These are phyloP conservation scores for Crithidia bombi DNA, from an alignment of 208 protist genomes.

Conservation along the genomic window DNA sequence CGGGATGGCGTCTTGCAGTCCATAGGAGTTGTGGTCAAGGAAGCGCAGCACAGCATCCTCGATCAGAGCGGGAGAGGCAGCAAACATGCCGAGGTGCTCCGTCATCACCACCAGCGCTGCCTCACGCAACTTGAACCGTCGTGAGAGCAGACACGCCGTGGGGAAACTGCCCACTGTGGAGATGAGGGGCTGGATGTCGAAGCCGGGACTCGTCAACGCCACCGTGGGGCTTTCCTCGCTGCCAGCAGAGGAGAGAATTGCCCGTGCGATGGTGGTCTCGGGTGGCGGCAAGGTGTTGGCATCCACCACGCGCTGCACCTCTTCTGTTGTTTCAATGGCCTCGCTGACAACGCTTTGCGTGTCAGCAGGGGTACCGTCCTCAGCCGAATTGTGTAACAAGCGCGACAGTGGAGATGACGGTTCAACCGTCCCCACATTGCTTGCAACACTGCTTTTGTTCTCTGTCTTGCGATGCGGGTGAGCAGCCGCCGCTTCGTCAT, in stretches of 20 bases:
- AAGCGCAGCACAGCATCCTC: slow-evolving; percentile 80
- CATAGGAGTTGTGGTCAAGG: slow-evolving; percentile 71
- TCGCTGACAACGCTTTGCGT: background rate
- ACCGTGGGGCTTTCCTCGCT: slow-evolving; percentile 30
- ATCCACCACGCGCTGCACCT: slow-evolving; percentile 17
- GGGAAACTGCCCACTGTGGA: slow-evolving; percentile 56
- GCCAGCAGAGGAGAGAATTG: slow-evolving; percentile 35
- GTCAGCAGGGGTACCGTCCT: background rate
- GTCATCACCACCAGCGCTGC: slow-evolving; percentile 57
- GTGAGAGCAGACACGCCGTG: slow-evolving; percentile 76
- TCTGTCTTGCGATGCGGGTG: background rate
- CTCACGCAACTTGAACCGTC: slow-evolving; percentile 81
- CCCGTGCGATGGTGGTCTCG: slow-evolving; percentile 34
- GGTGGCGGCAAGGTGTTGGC: slow-evolving; percentile 7
- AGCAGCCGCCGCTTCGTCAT: background rate
- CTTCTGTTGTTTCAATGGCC: slow-evolving; percentile 22
- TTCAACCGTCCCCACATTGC: background rate
- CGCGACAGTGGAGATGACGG: background rate
- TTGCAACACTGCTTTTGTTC: background rate
- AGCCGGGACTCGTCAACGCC: slow-evolving; percentile 18
- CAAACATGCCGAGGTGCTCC: slow-evolving; percentile 37
- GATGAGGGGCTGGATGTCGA: slow-evolving; percentile 41
- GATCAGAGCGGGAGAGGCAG: slow-evolving; percentile 23
- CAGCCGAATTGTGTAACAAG: background rate
- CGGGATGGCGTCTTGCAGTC: slow-evolving; percentile 83